These are phyloP conservation scores for Fraxinus cuspidata DNA, from an alignment of 257 asterid species.

Conservation along the genomic window DNA sequence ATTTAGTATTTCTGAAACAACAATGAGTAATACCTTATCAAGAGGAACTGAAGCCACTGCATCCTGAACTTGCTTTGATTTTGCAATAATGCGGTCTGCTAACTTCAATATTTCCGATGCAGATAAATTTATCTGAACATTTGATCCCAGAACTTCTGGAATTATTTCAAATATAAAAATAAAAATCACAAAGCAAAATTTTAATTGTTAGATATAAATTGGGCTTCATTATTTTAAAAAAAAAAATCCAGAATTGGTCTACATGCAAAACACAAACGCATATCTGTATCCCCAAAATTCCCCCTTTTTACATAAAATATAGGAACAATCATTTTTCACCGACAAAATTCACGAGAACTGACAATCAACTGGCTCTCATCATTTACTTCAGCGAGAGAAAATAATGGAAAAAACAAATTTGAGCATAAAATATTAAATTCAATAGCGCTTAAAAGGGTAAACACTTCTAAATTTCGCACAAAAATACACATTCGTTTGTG, in stretches of 20 bases:
- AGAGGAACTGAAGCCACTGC: conserved; percentile 85
- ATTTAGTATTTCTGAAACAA: background rate
- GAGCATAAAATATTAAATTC: background rate
- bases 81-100: conserved; percentile 68
- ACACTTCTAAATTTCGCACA: background rate
- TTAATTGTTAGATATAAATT: conserved; percentile 9
- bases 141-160: conserved; percentile 69
- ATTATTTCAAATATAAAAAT: conserved; percentile 15
- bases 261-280: background rate
- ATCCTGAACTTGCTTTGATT: conserved; percentile 75
- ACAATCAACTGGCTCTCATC: conserved; percentile 7
- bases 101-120: conserved; percentile 73
- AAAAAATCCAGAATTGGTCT: background rate
- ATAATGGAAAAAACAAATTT: background rate
- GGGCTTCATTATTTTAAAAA: conserved; percentile 2
- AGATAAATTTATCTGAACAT: conserved; percentile 56
- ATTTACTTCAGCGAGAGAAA: conserved; percentile 1
- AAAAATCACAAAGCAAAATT: background rate
- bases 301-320: conserved; percentile 2
- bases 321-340: background rate
- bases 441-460: background rate
- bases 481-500: background rate
- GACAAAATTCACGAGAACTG: conserved; percentile 13
- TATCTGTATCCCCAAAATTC: background rate
- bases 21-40: conserved; percentile 55